Conservation (phyloP, 116 monocot genomes). For the Dioscorea cayenensis region DNA sequence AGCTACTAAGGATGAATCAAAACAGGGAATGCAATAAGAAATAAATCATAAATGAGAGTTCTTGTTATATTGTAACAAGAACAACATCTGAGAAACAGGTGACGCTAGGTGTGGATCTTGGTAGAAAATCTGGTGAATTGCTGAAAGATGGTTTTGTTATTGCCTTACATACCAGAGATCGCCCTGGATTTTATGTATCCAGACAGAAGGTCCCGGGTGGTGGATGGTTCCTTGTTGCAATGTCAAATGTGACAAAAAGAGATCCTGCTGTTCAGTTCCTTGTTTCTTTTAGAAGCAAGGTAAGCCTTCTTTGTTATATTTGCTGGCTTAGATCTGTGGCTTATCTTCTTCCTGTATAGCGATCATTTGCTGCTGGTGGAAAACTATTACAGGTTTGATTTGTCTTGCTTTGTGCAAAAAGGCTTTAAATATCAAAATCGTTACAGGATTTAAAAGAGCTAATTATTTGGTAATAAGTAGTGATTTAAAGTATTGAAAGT, state of each 20-base stretch:
- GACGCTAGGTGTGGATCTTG: constrained; percentile 8
- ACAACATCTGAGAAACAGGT: constrained; percentile 47
- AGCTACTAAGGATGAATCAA: too few relatives aligned
- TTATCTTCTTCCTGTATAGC: background rate
- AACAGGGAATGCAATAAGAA: too few relatives aligned
- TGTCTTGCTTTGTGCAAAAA: background rate
- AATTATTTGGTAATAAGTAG: background rate
- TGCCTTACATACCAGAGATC: constrained; percentile 56
- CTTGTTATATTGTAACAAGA: too few relatives aligned
- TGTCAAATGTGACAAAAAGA: constrained; percentile 73
- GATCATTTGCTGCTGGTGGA: constrained; percentile 89
- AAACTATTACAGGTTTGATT: constrained; percentile 78
- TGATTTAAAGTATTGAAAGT: too few relatives aligned
- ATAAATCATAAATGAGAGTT: too few relatives aligned
- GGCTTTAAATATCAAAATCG: background rate
- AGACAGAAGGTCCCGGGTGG: constrained; percentile 69
- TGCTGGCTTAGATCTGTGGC: background rate
- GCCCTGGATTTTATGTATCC: constrained; percentile 54
- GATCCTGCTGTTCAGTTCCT: constrained; percentile 97
- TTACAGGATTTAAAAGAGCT: background rate
- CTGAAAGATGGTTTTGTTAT: constrained; percentile 83
- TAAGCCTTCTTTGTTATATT: constrained; percentile 6
- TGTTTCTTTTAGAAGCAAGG: constrained; percentile 79
- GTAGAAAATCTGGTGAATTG: constrained; percentile 35
- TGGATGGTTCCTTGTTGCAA: constrained; percentile 76